Conservation (phyloP, 148 eudicot species). For the Beta vulgaris region DNA sequence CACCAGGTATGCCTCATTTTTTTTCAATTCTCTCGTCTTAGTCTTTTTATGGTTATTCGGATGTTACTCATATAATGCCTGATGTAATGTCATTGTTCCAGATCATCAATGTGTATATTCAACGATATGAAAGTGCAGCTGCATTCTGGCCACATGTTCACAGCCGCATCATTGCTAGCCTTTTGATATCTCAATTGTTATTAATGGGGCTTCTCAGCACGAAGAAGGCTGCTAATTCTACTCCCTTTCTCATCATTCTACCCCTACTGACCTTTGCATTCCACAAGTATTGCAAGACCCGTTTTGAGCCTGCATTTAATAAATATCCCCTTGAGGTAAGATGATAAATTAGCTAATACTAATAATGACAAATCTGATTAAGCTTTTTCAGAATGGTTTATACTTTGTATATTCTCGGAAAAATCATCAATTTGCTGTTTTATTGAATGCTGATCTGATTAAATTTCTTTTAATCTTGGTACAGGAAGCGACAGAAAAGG, state of each 20-base stretch:
- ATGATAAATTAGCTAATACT: background rate
- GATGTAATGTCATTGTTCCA: conserved; percentile 29
- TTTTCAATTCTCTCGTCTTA: background rate
- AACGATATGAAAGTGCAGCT: conserved; percentile 81
- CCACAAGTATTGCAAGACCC: conserved; percentile 84
- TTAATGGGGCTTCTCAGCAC: conserved; percentile 85
- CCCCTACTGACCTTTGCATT: conserved; percentile 79
- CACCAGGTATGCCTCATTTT: conserved; percentile 60
- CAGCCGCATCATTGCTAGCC: conserved; percentile 80
- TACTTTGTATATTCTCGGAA: background rate
- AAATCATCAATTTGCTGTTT: background rate
- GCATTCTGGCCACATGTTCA: conserved; percentile 99
- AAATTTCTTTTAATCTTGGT: conserved; percentile 3
- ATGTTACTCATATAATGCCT: conserved; percentile 6
- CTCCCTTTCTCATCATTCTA: conserved; percentile 73
- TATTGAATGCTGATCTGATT: background rate
- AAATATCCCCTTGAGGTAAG: conserved; percentile 87
- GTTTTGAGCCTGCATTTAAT: conserved; percentile 91
- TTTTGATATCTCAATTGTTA: conserved; percentile 86
- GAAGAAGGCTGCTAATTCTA: conserved; percentile 84
- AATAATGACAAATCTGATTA: background rate
- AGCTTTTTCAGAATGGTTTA: background rate
- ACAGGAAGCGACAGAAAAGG: conserved; percentile 93
- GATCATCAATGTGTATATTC: conserved; percentile 92
- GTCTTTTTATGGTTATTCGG: no score